Base-by-base conservation (phyloP, 2,329 filamentous ascomycete genomes). In the Fusarium tricinctum region DNA sequence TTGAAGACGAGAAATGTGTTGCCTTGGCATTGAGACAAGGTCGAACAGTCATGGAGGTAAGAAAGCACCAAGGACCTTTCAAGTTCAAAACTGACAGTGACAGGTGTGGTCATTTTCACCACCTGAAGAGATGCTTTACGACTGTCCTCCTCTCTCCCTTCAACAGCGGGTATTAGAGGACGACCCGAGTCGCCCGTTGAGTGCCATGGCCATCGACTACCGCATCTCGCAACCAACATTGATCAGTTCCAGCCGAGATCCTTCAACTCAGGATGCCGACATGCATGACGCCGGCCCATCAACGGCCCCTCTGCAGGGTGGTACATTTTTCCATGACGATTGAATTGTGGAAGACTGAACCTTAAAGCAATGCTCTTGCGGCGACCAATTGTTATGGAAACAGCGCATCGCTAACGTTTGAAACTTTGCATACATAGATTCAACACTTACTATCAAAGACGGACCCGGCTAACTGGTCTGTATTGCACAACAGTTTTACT, bases 1-100 rank as follows among this genome's bases (percentile, higher is more conserved):
- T 99, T 78, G 96, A 99, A 77, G 95, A 97, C 70, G 96, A 99
- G 80, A 98, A 97, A 79, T 97, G 95, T 60, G 95, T 99, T 30
- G 95, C 97, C 32, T 92, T 99, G 85, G 96, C 96, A 10, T 91
- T 93, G 73, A 88, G 95, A 63, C 89, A 89, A 52, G 91, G 90
- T 57, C 89, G 94, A 66, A 98, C 97, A 0, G 92, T 98, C 66
- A 99, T 99, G 96, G 96, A 99, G 90, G 95, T 97, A 82, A 82
- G 90, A 47, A n/a, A 49, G n/a, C 51, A 22, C 12, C 7, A 22
- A 40, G 19, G 20, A 28, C 15, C 9, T 17, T 47, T 9, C 17
- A 28, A 13, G 22, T 14, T n/a, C 28, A 39, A 50, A 40, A 64
- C 79, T 81, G 78, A 81, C 72, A 43, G 20, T 7, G 8, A 45